Conservation (phyloP, 768 basidiomycete species). For the Termitomyces sp. region DNA sequence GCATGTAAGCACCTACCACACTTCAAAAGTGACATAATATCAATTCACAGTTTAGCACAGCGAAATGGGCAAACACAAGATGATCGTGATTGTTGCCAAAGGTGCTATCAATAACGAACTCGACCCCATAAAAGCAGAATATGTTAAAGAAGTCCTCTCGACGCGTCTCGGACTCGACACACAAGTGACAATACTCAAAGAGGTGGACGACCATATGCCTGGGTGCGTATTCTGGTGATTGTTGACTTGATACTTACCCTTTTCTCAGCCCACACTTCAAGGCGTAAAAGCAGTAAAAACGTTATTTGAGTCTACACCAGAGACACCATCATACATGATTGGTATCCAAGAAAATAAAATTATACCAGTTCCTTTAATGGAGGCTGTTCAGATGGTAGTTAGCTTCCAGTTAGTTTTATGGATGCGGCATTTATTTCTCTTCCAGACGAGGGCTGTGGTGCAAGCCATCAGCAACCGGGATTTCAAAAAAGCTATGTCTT, state of each 20-base stretch:
- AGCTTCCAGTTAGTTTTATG: background rate
- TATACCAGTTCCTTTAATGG: conserved; percentile 82
- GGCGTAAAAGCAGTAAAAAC: too few species aligned
- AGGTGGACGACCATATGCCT: too few species aligned
- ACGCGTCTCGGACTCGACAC: conserved; percentile 88
- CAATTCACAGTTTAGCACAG: conserved; percentile 59
- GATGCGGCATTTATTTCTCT: background rate
- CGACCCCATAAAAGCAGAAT: too few species aligned
- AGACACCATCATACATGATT: too few species aligned
- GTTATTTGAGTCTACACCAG: too few species aligned
- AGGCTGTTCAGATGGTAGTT: conserved; percentile 83
- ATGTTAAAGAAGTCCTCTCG: conserved; percentile 75
- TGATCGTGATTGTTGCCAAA: conserved; percentile 97
- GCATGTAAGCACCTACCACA: too few species aligned
- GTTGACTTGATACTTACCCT: too few species aligned
- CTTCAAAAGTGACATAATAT: background rate
- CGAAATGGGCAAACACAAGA: conserved; percentile 89
- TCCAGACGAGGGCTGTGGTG: conserved; percentile 80
- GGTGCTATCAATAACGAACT: too few species aligned
- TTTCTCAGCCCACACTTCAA: too few species aligned
- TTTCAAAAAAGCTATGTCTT: too few species aligned
- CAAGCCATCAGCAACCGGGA: conserved; percentile 76
- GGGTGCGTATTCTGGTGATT: conserved; percentile 84
- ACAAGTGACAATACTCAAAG: too few species aligned
- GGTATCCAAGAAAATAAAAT: too few species aligned